These are phyloP conservation scores for Cryptosporidium viatorum DNA, from an alignment of 169 alveolate species.

Conservation along the genomic window DNA sequence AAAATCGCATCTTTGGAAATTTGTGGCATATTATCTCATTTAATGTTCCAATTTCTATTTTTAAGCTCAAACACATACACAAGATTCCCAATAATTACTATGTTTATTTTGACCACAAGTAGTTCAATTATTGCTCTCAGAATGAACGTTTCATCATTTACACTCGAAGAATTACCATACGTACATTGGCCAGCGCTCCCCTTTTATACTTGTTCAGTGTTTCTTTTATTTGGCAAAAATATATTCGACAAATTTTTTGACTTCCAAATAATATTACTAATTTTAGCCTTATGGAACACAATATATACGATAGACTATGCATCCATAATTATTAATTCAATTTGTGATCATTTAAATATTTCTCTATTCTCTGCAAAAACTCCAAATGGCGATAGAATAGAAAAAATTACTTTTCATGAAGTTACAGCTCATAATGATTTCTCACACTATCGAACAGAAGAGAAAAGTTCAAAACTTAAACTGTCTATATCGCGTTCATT, in stretches of 20 bases:
- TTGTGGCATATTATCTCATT: constrained; percentile 56
- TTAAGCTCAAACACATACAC: constrained; percentile 6
- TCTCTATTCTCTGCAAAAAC: constrained; percentile 9
- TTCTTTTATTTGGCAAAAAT: constrained; percentile 38
- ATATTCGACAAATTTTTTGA: constrained; percentile 3
- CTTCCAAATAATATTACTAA: constrained; percentile 1
- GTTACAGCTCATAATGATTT: neutral
- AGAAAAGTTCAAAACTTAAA: neutral
- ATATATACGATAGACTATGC: constrained; percentile 43
- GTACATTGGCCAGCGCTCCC: constrained; percentile 73
- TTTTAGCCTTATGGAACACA: constrained; percentile 47
- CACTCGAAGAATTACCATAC: constrained; percentile 51
- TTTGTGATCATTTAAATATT: constrained; percentile 42
- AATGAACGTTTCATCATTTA: constrained; percentile 72
- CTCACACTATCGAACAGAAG: neutral
- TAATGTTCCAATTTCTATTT: constrained; percentile 53
- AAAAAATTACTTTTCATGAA: neutral
- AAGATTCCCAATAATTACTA: constrained; percentile 5
- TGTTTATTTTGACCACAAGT: constrained; percentile 39
- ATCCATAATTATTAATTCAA: neutral
- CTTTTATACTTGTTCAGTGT: constrained; percentile 35
- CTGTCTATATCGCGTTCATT: constrained; percentile 44
- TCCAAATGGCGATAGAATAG: neutral
- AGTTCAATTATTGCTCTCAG: constrained; percentile 57
- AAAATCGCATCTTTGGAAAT: constrained; percentile 52